A percentile compares a stretch with the other conserved stretches of the same genome.
Conservation (phyloP, 306 rosid genomes). For the Dryas drummondii region DNA sequence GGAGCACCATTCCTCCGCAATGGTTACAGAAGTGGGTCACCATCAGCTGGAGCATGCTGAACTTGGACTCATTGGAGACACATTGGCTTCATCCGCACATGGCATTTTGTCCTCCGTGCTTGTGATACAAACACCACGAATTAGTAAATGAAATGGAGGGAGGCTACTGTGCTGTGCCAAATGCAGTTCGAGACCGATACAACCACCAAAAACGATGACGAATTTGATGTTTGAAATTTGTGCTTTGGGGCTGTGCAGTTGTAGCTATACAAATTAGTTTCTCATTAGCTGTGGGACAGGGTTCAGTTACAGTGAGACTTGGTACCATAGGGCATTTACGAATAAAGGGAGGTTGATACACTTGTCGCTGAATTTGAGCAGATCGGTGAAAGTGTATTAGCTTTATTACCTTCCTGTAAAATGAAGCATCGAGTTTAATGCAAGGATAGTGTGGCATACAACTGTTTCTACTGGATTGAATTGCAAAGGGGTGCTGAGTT, state of each 20-base stretch:
- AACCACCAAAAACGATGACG: too few relatives aligned
- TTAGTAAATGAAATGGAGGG: slow-evolving; percentile 32
- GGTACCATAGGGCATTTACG: too few relatives aligned
- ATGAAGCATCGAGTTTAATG: too few relatives aligned
- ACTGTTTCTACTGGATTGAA: too few relatives aligned
- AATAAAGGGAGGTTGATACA: too few relatives aligned
- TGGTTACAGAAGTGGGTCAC: slow-evolving; percentile 52
- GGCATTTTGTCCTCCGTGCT: slow-evolving; percentile 48
- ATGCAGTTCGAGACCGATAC: not conserved
- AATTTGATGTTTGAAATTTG: too few relatives aligned
- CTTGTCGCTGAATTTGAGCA: too few relatives aligned
- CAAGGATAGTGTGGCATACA: too few relatives aligned
- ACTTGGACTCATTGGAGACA: slow-evolving; percentile 71
- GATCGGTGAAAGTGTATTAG: too few relatives aligned
- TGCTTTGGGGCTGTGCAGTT: not conserved
- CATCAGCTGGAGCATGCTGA: slow-evolving; percentile 58
- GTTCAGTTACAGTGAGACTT: too few relatives aligned
- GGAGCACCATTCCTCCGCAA: slow-evolving; percentile 56
- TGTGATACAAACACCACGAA: slow-evolving; percentile 67
- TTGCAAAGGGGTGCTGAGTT: too few relatives aligned
- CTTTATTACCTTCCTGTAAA: too few relatives aligned
- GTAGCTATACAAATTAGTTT: not conserved
- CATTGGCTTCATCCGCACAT: slow-evolving; percentile 44
- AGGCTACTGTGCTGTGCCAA: slow-evolving; percentile 5
- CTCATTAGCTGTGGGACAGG: not conserved